Conservation (phyloP, 2,329 filamentous ascomycete species). For the Peltaster fructicola region DNA sequence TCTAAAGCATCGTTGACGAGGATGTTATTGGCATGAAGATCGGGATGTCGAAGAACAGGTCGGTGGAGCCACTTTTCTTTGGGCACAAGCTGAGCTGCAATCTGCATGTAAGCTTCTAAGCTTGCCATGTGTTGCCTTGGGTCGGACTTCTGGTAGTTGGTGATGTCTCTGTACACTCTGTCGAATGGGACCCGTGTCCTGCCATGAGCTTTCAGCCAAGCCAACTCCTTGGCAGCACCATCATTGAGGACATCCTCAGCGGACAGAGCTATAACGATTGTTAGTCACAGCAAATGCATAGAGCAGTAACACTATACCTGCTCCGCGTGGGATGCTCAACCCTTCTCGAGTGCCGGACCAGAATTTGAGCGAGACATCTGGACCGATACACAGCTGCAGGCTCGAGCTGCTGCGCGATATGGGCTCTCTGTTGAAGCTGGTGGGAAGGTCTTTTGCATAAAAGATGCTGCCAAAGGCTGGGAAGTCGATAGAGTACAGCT, state of each 20-base stretch:
- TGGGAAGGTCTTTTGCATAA: constrained; percentile 16
- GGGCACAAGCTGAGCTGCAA: constrained; percentile 9
- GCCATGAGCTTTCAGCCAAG: constrained; percentile 15
- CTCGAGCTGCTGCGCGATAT: constrained; percentile 3
- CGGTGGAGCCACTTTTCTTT: constrained; percentile 1
- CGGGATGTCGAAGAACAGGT: constrained; percentile 16
- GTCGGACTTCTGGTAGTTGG: constrained; percentile 8
- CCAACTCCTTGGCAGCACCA: constrained; percentile 18
- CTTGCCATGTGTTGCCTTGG: constrained; percentile 11
- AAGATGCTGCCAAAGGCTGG: constrained; percentile 20
- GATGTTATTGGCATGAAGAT: constrained; percentile 16
- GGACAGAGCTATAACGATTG: constrained; percentile 4
- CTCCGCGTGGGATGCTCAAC: constrained; percentile 13
- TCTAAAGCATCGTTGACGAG: constrained; percentile 14
- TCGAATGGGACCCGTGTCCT: constrained; percentile 17
- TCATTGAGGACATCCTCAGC: constrained; percentile 12
- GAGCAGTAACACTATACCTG: constrained; percentile 13
- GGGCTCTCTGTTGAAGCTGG: constrained; percentile 3
- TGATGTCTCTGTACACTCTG: constrained; percentile 15
- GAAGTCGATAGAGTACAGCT: constrained; percentile 12
- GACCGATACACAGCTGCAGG: constrained; percentile 19
- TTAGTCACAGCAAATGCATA: constrained; percentile 4
- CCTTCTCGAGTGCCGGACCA: constrained; percentile 16
- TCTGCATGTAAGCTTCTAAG: constrained; percentile 14
- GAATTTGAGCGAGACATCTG: constrained; percentile 14